Conservation (phyloP, 345 rosid genomes). For the Mangifera indica region DNA sequence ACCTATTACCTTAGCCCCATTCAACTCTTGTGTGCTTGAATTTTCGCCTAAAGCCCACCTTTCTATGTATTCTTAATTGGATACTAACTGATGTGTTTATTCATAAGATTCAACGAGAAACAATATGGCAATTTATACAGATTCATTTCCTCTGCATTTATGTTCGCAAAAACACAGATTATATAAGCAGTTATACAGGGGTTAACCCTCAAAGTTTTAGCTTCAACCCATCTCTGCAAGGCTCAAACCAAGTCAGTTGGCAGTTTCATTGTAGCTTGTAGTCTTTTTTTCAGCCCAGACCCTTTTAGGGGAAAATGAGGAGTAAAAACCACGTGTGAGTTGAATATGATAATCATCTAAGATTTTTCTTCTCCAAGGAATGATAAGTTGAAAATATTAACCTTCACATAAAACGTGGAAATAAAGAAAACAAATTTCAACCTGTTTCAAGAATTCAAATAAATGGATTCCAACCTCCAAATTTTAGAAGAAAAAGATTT, state of each 20-base stretch:
- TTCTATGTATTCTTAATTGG: too few species aligned
- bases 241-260: neutral
- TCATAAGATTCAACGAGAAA: too few species aligned
- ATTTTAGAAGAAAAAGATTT: neutral
- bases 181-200: neutral
- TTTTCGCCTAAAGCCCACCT: neutral
- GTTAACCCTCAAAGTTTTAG: too few species aligned
- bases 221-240: too few species aligned
- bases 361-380: neutral
- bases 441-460: neutral
- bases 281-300: neutral
- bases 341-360: neutral
- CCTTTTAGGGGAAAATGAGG: neutral
- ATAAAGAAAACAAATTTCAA: neutral
- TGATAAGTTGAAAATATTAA: neutral
- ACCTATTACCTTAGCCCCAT: neutral
- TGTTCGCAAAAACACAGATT: neutral
- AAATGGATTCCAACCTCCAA: neutral
- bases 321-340: conserved; percentile 2
- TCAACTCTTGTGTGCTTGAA: neutral
- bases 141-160: too few species aligned
- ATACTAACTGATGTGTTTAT: too few species aligned
- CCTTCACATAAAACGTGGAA: conserved; percentile 1
- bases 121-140: too few species aligned
- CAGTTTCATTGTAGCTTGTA: neutral